A percentile compares a stretch with the other conserved stretches of the same genome.
These are phyloP conservation scores for Beauveria sp. DNA, from an alignment of 2,329 filamentous ascomycete species.

Conservation along the genomic window DNA sequence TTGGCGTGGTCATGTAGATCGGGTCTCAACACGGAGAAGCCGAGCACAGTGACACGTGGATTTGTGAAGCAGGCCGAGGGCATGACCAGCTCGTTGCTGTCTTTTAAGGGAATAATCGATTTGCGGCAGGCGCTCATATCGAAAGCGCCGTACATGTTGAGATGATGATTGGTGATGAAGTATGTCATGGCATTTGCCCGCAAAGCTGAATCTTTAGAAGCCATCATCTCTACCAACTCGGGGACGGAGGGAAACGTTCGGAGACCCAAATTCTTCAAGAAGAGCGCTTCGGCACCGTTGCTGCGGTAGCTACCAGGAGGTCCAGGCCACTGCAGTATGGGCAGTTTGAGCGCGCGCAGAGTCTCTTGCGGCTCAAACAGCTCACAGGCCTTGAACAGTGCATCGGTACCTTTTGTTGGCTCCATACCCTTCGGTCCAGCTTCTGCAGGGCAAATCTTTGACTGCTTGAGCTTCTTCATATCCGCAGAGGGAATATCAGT, in stretches of 20 bases:
- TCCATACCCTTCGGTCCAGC: constrained; percentile 49
- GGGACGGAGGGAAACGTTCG: constrained; percentile 61
- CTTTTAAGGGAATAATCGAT: constrained; percentile 66
- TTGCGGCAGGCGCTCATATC: constrained; percentile 48
- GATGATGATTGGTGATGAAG: constrained; percentile 72
- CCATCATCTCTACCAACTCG: constrained; percentile 74
- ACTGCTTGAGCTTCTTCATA: constrained; percentile 67
- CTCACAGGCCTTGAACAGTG: constrained; percentile 65
- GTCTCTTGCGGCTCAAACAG: constrained; percentile 72
- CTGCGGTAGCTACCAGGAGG: constrained; percentile 53
- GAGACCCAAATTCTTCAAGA: constrained; percentile 67
- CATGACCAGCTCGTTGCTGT: constrained; percentile 57
- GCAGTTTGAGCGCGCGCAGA: constrained; percentile 62
- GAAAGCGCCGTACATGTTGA: constrained; percentile 65
- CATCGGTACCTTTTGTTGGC: constrained; percentile 40
- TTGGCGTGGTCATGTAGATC: constrained; percentile 73
- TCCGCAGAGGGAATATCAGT: constrained; percentile 82
- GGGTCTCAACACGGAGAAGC: constrained; percentile 67
- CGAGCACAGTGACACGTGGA: constrained; percentile 64
- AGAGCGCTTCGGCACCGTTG: constrained; percentile 64
- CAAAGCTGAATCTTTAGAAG: constrained; percentile 48
- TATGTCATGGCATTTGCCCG: constrained; percentile 70
- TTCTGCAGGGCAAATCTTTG: constrained; percentile 77
- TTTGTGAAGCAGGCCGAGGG: constrained; percentile 81
- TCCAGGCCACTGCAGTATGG: constrained; percentile 76